Percentiles rank a stretch among this genome's conserved stretches.
Conservation (phyloP, 768 basidiomycete species). For the Tubosaeta sp. region DNA sequence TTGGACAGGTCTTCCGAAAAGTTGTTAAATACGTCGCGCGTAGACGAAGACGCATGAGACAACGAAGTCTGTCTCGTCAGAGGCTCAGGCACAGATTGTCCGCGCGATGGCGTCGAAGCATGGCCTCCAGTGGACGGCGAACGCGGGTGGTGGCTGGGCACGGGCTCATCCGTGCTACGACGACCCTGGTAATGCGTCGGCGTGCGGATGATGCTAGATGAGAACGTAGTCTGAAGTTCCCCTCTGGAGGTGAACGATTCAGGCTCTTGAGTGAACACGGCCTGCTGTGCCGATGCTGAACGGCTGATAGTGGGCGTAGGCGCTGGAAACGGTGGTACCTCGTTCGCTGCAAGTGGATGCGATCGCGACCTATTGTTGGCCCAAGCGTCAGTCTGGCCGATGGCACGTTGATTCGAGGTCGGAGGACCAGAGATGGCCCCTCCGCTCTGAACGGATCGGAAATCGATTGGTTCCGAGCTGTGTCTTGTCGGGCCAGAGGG, state of each 20-base stretch:
- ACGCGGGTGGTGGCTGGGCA: conserved; percentile 16
- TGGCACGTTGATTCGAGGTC: conserved; percentile 13
- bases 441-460: conserved; percentile 6
- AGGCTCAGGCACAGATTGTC: conserved; percentile 16
- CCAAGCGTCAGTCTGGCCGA: conserved; percentile 13
- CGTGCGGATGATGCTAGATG: conserved; percentile 62
- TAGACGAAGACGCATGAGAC: conserved; percentile 20
- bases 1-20: conserved; percentile 27
- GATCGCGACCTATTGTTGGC: conserved; percentile 18
- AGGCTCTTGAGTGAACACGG: conserved; percentile 22
- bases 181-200: conserved; percentile 52
- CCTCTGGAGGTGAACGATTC: conserved; percentile 48
- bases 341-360: conserved; percentile 13
- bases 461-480: conserved; percentile 20
- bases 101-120: conserved; percentile 15
- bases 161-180: conserved; percentile 24
- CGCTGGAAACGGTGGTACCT: conserved; percentile 27
- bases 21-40: conserved; percentile 16
- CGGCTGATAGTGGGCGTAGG: conserved; percentile 22
- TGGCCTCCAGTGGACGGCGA: conserved; percentile 20
- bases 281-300: conserved; percentile 10
- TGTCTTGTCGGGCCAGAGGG: conserved; percentile 21
- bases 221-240: conserved; percentile 65
- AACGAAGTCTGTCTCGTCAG: conserved; percentile 24
- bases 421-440: conserved; percentile 13